phyloP scores from a whole-genome alignment of 768 basidiomycete species.

The Rossbeevera mucosa region DNA sequence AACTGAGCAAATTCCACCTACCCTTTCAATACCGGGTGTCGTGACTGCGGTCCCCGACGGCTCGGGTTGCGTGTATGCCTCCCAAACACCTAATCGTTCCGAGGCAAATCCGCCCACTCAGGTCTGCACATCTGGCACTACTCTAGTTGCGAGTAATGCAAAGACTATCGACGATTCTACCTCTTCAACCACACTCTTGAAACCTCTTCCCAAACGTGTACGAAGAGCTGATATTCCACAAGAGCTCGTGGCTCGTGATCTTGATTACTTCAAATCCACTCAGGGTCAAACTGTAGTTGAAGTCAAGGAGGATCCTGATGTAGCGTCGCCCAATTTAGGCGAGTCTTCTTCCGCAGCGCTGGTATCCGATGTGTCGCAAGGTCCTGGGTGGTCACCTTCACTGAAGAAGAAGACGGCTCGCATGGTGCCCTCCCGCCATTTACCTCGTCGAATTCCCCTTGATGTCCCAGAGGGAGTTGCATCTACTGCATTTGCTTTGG shows the following conservation, averaged over 20 bases:
- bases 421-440: slow-evolving; percentile 22
- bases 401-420: slow-evolving; percentile 22
- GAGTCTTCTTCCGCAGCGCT: not conserved
- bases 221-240: slow-evolving; percentile 21
- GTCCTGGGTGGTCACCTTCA: not conserved
- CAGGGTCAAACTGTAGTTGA: not conserved
- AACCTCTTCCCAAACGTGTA: slow-evolving; percentile 27
- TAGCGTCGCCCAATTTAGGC: not conserved
- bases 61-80: not conserved
- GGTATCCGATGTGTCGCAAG: not conserved
- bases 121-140: not conserved
- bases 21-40: not conserved
- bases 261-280: slow-evolving; percentile 27
- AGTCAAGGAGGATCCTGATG: not conserved
- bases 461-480: not conserved
- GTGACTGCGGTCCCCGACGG: not conserved
- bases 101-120: not conserved
- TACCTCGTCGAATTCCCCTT: slow-evolving; percentile 17
- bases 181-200: slow-evolving; percentile 4
- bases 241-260: slow-evolving; percentile 25
- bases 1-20: not conserved
- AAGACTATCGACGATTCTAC: not conserved
- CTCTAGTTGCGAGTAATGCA: not conserved
- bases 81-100: not conserved
- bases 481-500: not conserved